These are phyloP conservation scores for Pseudogymnoascus sp. DNA, from an alignment of 2,329 filamentous ascomycete genomes.

Conservation along the genomic window DNA sequence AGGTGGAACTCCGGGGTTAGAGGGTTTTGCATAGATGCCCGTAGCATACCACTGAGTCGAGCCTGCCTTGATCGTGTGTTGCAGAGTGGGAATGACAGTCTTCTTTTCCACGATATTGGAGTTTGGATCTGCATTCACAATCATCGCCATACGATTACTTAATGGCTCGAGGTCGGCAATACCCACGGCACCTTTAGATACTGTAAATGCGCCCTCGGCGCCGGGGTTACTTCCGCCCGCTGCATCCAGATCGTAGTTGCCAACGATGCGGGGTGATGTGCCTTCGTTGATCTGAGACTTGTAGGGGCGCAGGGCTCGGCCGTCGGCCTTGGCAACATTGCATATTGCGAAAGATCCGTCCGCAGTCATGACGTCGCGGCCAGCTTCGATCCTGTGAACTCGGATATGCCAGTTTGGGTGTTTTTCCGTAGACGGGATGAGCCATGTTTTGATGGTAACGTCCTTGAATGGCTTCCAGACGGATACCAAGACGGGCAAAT, in stretches of 20 bases:
- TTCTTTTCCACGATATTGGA: constrained; percentile 66
- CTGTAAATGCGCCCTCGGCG: constrained; percentile 44
- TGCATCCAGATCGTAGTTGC: constrained; percentile 50
- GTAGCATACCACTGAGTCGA: constrained; percentile 58
- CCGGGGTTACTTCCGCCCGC: constrained; percentile 46
- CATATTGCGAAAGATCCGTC: constrained; percentile 67
- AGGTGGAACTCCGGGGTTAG: constrained; percentile 42
- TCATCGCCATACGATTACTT: constrained; percentile 41
- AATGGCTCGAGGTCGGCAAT: constrained; percentile 42
- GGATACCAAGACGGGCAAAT: constrained; percentile 53
- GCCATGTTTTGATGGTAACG: constrained; percentile 54
- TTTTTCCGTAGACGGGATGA: constrained; percentile 50
- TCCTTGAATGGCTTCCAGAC: constrained; percentile 63
- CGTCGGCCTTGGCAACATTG: constrained; percentile 41
- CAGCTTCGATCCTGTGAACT: constrained; percentile 51
- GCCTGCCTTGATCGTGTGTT: constrained; percentile 49
- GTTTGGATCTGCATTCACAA: constrained; percentile 71
- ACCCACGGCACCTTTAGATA: constrained; percentile 45
- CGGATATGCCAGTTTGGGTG: constrained; percentile 63
- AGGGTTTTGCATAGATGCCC: constrained; percentile 62
- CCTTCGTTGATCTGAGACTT: constrained; percentile 42
- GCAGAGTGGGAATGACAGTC: constrained; percentile 62
- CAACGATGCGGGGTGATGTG: constrained; percentile 46
- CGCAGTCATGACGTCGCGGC: constrained; percentile 56
- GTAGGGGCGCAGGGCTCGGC: constrained; percentile 44